Evolutionary conservation across 2,329 filamentous ascomycete genomes (phyloP), one percentile per base, ranked within the genome.

Genomic region (Pseudophaeomoniella oleicola): DNA sequence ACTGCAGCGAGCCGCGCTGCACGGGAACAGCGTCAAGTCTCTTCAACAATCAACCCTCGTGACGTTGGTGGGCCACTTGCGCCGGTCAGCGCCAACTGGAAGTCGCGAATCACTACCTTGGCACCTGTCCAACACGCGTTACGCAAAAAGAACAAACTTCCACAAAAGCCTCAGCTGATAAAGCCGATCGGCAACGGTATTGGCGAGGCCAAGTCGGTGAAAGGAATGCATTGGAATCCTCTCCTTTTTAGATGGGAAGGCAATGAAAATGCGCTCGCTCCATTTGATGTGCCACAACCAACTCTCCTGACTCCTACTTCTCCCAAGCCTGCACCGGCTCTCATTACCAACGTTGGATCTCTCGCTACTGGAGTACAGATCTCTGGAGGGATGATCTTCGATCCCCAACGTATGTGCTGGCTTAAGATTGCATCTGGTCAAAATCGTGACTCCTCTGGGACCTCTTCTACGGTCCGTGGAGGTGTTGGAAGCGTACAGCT

Each of bases 371-470:
- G 85, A 42, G 81, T 94, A 11, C 87, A 94, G 58, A 81, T 94
- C 22, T 86, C 94, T 39, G 83, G 86, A n/a, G 85, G 86, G 47
- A 98, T 98, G 90, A 81, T 96, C 6, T 98, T 96, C 55, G 90
- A 98, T 53, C 90, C 90, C 3, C 79, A 85, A 43, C 84, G 84
- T 48, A 96, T 98, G 88, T 92, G 86, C 56, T 98, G 90, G 90
- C 70, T 96, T 39, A 94, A 94, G 57, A 66, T 90, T 42, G 66
- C 42, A 65, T 13, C 32, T 4, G 18, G 16, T 30, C 13, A 15
- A 30, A 34, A 37, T 5, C 36, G 37, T 12, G 13, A 18, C 14
- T 32, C 32, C 4, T 40, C 42, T 10, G 39, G 37, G 31, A 37
- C 32, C n/a, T 16, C 32, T 17, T 17, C 14, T 6, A 6, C 30